These are phyloP conservation scores for Datura wrightii DNA, from an alignment of 257 asterid species.

Conservation along the genomic window DNA sequence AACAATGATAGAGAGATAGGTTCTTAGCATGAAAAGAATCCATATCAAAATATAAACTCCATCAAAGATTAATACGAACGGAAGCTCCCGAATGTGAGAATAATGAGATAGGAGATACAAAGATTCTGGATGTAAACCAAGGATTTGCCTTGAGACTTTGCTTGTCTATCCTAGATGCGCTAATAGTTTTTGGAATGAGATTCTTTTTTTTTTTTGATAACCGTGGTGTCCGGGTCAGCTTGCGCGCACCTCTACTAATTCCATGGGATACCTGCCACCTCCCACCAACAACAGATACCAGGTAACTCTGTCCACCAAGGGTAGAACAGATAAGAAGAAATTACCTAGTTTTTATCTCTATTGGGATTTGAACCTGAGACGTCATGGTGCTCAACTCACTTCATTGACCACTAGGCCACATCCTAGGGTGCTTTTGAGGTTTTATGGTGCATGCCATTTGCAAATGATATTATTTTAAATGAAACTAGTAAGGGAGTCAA, in stretches of 20 bases:
- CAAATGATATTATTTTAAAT: neutral
- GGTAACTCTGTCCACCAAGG: no score
- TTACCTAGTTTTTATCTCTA: no score
- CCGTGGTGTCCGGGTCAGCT: no score
- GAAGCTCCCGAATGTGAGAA: neutral
- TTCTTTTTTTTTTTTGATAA: no score
- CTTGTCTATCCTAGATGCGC: constrained; percentile 13
- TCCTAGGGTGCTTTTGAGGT: neutral
- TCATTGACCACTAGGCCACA: no score
- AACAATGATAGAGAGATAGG: neutral
- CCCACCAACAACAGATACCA: no score
- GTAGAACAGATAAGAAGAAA: no score
- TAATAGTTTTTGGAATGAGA: neutral
- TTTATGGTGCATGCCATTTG: neutral
- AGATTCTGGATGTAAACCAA: neutral
- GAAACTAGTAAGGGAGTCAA: neutral
- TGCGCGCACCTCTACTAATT: no score
- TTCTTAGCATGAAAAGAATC: neutral
- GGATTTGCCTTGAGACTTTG: neutral
- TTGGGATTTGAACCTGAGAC: no score
- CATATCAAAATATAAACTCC: neutral
- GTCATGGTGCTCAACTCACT: no score
- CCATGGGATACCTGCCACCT: no score
- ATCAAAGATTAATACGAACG: neutral
- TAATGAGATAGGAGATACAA: neutral